Evolutionary conservation across 257 asterid genomes (phyloP), one percentile per base, ranked within the genome.

Genomic region (Lavandula angustifolia): DNA sequence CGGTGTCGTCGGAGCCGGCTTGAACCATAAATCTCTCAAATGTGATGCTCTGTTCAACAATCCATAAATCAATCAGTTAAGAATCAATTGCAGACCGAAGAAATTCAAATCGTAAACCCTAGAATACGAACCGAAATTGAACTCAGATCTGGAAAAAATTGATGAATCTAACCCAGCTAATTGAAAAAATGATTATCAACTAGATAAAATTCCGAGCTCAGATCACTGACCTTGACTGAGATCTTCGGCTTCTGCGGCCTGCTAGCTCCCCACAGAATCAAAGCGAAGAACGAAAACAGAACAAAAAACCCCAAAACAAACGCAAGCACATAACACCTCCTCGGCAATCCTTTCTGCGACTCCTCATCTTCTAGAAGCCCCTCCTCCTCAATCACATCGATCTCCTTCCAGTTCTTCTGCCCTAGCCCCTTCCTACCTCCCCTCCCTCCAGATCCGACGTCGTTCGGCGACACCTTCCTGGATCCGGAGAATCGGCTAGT

Each of bases 401-500:
- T 70, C 18, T 82, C 88, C 46, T 86, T 84, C 79, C 83, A 76
- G 10, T 77, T 77, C 76, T 80, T 78, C 71, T 54, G 73, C 10
- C 82, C 82, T 22, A 22, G 2, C 6, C 81, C 80, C 57, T 71
- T 81, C 22, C 48, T 61, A n/a, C 17, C 14, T 1, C 68, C 54
- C 44, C 80, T 68, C 7, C 71, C 76, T 0, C 82, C 85, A 38
- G 96, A 82, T 81, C 90, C 90, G 73, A 27, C 87, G 67, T 73
- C 95, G 79, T 85, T 85, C 0, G 92, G 96, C 8, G 76, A 62
- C 17, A 91, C 69, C 82, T 87, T 83, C 71, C 87, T 75, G 7
- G 96, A 84, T 79, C 96, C 94, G 0, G 95, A 87, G 67, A 87
- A 89, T 14, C 96, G 84, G 76, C 88, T 87, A 62, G 98, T 80